Percentiles rank a stretch among this genome's conserved stretches.
These are phyloP conservation scores for Trametes cubensis DNA, from an alignment of 768 basidiomycete genomes.

Conservation along the genomic window DNA sequence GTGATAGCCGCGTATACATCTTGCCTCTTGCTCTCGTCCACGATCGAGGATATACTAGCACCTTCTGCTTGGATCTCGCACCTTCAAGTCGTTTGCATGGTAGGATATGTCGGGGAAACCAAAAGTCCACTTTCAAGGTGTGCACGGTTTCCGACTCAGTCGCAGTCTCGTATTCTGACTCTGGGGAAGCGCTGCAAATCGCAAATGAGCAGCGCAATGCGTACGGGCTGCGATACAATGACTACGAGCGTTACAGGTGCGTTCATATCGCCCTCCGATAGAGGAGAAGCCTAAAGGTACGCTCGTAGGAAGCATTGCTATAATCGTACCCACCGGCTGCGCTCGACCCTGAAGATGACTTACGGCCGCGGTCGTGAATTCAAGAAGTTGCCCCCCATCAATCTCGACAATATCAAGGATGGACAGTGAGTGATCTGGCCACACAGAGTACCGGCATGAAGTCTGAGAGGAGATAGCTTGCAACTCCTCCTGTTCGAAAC, in stretches of 20 bases:
- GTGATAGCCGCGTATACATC: conserved; percentile 21
- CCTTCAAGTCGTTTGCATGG: conserved; percentile 18
- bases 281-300: too few species aligned
- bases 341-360: conserved; percentile 81
- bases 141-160: conserved; percentile 10
- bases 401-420: conserved; percentile 71
- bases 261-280: conserved; percentile 8
- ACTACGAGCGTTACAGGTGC: conserved; percentile 83
- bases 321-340: conserved; percentile 85
- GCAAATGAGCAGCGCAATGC: conserved; percentile 88
- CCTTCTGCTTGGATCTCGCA: conserved; percentile 14
- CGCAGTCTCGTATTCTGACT: conserved; percentile 7
- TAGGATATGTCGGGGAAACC: conserved; percentile 26
- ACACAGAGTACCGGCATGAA: not conserved
- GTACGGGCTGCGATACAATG: conserved; percentile 90
- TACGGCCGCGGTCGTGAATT: conserved; percentile 90
- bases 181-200: conserved; percentile 68
- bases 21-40: conserved; percentile 15
- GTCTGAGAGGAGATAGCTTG: conserved; percentile 47
- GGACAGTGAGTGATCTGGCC: conserved; percentile 67
- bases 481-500: conserved; percentile 87
- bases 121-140: conserved; percentile 45
- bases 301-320: conserved; percentile 81
- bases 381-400: conserved; percentile 76
- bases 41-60: conserved; percentile 19